Conservation (phyloP, 805 yeast genomes). For the Zygoascus biomembranicola region DNA sequence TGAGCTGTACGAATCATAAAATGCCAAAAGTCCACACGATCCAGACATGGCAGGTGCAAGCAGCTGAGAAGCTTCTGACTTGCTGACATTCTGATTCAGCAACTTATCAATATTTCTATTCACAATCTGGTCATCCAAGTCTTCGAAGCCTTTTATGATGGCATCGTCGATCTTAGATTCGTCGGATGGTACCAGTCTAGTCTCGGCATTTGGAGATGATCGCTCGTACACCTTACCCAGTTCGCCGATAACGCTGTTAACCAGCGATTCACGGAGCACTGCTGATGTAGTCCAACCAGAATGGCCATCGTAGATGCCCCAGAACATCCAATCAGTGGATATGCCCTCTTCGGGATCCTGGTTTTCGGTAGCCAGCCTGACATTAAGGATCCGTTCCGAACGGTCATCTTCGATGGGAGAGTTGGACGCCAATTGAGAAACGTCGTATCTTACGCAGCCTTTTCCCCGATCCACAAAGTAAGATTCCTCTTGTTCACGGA, state of each 20-base stretch:
- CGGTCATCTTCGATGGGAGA: constrained; percentile 93
- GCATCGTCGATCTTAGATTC: constrained; percentile 65
- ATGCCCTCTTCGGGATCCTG: constrained; percentile 25
- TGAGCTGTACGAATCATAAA: constrained; percentile 70
- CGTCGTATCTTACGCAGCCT: constrained; percentile 83
- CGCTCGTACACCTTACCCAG: constrained; percentile 51
- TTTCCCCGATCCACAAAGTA: constrained; percentile 72
- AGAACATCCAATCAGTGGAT: constrained; percentile 79
- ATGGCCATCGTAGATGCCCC: constrained; percentile 96
- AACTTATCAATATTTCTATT: constrained; percentile 62
- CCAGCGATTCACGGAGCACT: constrained; percentile 71
- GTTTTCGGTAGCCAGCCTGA: constrained; percentile 38
- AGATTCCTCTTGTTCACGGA: constrained; percentile 72
- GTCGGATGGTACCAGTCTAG: constrained; percentile 56
- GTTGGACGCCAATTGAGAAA: constrained; percentile 83
- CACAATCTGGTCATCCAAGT: constrained; percentile 81
- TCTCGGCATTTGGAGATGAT: constrained; percentile 34
- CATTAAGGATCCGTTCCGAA: constrained; percentile 67
- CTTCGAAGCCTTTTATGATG: constrained; percentile 68
- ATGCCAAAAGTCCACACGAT: constrained; percentile 82
- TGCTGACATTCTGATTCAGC: constrained; percentile 51
- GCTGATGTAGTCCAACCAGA: constrained; percentile 92
- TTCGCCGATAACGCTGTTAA: constrained; percentile 69
- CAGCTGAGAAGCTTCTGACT: constrained; percentile 55
- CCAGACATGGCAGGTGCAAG: constrained; percentile 93